phyloP scores from a whole-genome alignment of 2,329 filamentous ascomycete species.

The Tolypocladium ovalisporum region DNA sequence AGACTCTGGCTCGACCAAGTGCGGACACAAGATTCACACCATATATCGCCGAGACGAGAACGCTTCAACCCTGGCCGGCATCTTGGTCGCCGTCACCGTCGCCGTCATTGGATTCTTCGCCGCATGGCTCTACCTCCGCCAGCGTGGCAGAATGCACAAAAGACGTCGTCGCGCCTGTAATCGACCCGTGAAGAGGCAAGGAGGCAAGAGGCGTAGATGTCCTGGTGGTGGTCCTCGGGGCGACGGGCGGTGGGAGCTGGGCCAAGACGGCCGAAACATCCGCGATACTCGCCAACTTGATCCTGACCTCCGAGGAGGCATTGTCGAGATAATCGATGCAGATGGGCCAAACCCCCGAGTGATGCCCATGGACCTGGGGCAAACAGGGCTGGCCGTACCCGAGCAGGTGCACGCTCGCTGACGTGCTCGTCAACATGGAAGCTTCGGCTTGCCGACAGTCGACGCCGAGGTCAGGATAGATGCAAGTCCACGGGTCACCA shows the following conservation, averaged over 20 bases:
- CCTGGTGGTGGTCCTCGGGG: background rate
- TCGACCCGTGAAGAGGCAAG: background rate
- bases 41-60: background rate
- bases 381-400: background rate
- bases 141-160: background rate
- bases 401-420: background rate
- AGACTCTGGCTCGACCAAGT: background rate
- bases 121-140: background rate
- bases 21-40: background rate
- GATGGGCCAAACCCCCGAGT: background rate
- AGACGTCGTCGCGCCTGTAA: background rate
- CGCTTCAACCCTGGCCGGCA: background rate
- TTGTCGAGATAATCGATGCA: background rate
- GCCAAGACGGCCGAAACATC: background rate
- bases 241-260: background rate
- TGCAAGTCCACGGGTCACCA: too few species aligned
- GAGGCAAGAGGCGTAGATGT: background rate
- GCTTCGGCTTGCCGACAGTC: background rate
- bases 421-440: too few species aligned
- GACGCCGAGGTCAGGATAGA: background rate
- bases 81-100: background rate
- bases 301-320: background rate
- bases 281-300: background rate
- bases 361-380: background rate
- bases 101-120: background rate